These are phyloP conservation scores for Rhodotorula sp. DNA, from an alignment of 1,284 basidiomycete species.

Conservation along the genomic window DNA sequence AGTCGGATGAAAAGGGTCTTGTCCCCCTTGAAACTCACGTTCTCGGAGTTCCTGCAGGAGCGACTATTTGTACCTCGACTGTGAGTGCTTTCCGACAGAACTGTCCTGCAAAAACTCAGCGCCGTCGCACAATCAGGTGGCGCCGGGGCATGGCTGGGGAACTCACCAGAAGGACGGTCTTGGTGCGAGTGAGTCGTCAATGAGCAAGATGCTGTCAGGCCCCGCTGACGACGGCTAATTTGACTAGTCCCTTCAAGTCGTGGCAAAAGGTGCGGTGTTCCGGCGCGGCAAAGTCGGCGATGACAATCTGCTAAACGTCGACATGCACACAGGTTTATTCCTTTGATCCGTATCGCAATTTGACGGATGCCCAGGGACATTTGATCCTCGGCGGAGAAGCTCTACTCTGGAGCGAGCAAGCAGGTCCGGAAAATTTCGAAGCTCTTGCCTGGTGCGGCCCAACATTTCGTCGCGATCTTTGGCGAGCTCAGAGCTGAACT, in stretches of 20 bases:
- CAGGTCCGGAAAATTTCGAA: slow-evolving; percentile 68
- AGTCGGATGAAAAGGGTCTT: neutral
- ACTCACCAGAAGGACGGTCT: slow-evolving; percentile 55
- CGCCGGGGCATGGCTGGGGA: slow-evolving; percentile 73
- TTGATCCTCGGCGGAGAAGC: slow-evolving; percentile 67
- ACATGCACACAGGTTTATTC: slow-evolving; percentile 58
- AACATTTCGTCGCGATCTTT: neutral
- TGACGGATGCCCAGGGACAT: slow-evolving; percentile 56
- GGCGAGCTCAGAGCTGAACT: neutral
- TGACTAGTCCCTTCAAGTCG: slow-evolving; percentile 62
- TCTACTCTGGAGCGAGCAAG: slow-evolving; percentile 76
- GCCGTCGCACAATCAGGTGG: slow-evolving; percentile 51
- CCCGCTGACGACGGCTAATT: too few relatives aligned
- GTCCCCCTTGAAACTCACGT: neutral
- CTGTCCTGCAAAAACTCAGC: too few relatives aligned
- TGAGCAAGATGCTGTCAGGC: too few relatives aligned
- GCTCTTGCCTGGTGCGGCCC: slow-evolving; percentile 60
- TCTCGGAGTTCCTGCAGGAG: slow-evolving; percentile 46
- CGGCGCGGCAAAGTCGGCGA: too few relatives aligned
- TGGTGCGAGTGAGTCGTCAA: slow-evolving; percentile 59
- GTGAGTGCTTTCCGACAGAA: slow-evolving; percentile 38
- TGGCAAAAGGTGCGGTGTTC: slow-evolving; percentile 62
- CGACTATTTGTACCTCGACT: slow-evolving; percentile 70
- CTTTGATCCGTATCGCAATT: slow-evolving; percentile 67
- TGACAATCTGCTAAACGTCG: slow-evolving; percentile 22